Evolutionary conservation across 2,329 filamentous ascomycete genomes (phyloP), one percentile per base, ranked within the genome.

Genomic region (Emmonsiellopsis sp.): DNA sequence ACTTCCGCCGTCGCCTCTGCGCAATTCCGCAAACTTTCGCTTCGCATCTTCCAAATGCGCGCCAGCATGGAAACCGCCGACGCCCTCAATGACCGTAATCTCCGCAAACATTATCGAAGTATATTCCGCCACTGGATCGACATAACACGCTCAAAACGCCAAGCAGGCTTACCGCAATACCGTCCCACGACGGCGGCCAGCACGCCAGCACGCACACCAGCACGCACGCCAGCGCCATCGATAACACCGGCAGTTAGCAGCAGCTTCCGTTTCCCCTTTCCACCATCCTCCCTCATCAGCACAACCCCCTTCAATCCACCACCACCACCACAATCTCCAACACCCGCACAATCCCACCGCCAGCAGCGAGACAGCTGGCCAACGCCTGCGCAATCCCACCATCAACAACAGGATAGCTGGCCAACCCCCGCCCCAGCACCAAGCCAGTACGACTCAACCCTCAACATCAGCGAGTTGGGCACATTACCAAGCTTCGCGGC

Each of bases 111-210:
- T 62, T 67, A 76, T 31, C 72, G 77, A 53, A 74, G 74, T 32
- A 79, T 83, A 70, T 66, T 84, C 48, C 70, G 76, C 26, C 74
- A 77, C 55, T 84, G 81, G 80, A 62, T 70, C 10, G 73, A 76
- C 13, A 74, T 73, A 51, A 70, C 76, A 26, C 20, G 20, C 20
- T 26, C 20, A 26, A 26, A 26, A 26, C 20, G 20, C 20, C 20
- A 26, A 26, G 20, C 20, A 26, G 20, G 44, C n/a, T 37, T 48
- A 48, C 9, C 8, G 15, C 9, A 48, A 37, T 11, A 26, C 26
- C 34, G 26, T 11, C 9, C 8, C 32, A 48, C 20, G 20, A 26
- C 20, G 1, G 1, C 20, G 5, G 20, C 20, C 20, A 26, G 20
- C 20, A 26, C 20, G 3, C 20, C 20, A 26, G 20, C 20, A 26